Base-by-base conservation (phyloP, 2,329 filamentous ascomycete species). In the Pleoardoris graminearum region DNA sequence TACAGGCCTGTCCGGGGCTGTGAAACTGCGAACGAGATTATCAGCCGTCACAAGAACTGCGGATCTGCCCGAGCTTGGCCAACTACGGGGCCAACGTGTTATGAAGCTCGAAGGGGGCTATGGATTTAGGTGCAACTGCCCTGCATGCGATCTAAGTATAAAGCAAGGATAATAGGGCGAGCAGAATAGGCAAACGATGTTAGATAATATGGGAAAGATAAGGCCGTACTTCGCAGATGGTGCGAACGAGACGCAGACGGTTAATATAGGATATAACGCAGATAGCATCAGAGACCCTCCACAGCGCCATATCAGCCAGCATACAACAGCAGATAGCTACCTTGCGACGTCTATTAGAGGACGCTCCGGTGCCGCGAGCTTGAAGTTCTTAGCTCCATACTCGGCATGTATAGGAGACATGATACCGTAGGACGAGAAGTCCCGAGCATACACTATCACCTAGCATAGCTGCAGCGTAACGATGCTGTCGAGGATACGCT, bases 371-470 rank as follows among this genome's bases (percentile, higher is more conserved):
- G 21, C 11, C 16, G 22, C 32, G 44, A 47, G 23, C 21, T 36
- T 6, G n/a, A 47, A 7, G 23, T 38, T 7, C 32, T 37, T 22
- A 27, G 21, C 5, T 29, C 10, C 4, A 47, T 47, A 33, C 22
- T 47, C 33, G 32, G 17, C 14, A 37, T 47, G 32, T 47, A 47
- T 23, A 23, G 22, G 23, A 29, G 12, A 14, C 22, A 47, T 37
- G 32, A 29, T n/a, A 47, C 37, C 10, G 44, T 37, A 12, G 44
- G 44, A 23, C 33, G 44, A n/a, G 44, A 47, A 29, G 44, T 47
- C 2, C 22, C 44, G 33, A 47, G 44, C 25, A 38, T 47, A 16
- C 21, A 47, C 21, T 47, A 47, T 17, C 22, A 14, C 4, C n/a
- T 47, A 4, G 44, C 44, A 25, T n/a, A 11, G 16, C 12, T 47